Percentiles rank a stretch among this genome's conserved stretches.
Conservation (phyloP, 164 flowering plant species). For the Cinnamomum chago region DNA sequence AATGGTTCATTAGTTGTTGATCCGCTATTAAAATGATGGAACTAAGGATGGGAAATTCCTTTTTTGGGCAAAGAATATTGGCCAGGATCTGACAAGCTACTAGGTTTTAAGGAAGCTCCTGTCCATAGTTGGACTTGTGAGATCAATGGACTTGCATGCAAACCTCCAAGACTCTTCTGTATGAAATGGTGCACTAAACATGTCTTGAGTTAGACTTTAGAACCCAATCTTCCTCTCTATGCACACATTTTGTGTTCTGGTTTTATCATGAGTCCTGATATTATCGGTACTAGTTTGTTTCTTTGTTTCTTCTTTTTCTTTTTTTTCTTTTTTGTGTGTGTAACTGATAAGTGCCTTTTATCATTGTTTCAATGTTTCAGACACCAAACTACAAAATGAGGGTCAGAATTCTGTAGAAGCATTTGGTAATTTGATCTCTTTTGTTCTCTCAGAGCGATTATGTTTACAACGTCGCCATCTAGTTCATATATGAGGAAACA, state of each 20-base stretch:
- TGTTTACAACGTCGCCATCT: neutral
- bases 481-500: neutral
- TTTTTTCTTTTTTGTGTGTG: too few species aligned
- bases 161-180: neutral
- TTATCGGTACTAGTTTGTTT: neutral
- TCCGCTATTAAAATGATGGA: too few species aligned
- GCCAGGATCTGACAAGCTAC: neutral
- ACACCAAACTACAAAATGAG: conserved; percentile 42
- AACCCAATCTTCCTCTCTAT: too few species aligned
- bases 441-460: neutral
- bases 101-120: neutral
- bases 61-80: too few species aligned
- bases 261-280: neutral
- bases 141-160: neutral
- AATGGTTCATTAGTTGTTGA: too few species aligned
- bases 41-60: too few species aligned
- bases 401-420: conserved; percentile 47
- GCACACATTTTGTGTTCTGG: neutral
- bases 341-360: neutral
- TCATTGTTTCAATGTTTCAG: neutral
- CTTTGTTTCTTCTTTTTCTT: too few species aligned
- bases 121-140: neutral
- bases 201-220: too few species aligned
- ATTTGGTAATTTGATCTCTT: conserved; percentile 47
- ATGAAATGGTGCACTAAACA: too few species aligned